Base-by-base conservation (phyloP, 2,329 filamentous ascomycete genomes). In the Cordyceps javanica region DNA sequence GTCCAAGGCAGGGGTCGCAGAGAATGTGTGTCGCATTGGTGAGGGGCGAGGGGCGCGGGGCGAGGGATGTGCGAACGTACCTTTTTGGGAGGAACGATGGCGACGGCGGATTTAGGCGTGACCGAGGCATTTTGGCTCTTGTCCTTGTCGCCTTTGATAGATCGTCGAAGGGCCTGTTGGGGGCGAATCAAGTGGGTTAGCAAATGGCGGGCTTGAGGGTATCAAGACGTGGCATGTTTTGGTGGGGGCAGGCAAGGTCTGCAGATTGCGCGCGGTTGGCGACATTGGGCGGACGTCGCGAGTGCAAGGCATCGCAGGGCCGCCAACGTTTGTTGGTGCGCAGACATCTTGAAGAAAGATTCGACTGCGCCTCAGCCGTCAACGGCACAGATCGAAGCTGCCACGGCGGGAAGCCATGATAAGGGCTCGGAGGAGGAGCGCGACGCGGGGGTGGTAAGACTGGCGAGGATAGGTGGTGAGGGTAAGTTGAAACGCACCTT, bases 61-160 rank as follows among this genome's bases (percentile, higher is more conserved):
- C 30, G 21, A n/a, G 16, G 26, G 14, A 14, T n/a, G n/a, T 34
- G n/a, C 21, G 3, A 61, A 68, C 77, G 78, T 72, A 95, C 91
- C 86, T 96, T 96, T 75, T 96, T 96, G 1, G 92, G 92, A 55
- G 92, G 91, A 26, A 94, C 83, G 68, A 96, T 96, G 54, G 91
- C 91, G 63, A 93, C 83, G 41, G 90, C 89, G 57, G 91, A 88
- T 73, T 96, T 96, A 62, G 89, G 87, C 16, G 87, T 85, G 64
- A 96, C 89, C 58, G 88, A 87, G 64, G 90, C 81, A 44, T 63
- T 67, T 69, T 90, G 88, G 63, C 85, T 81, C 63, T 85, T 83
- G 70, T 87, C 85, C 79, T 91, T 95, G 65, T 95, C 90, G 72
- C 89, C 88, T 77, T 96, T 96, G 75, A 96, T 88, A 61, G 91